A percentile compares a stretch with the other conserved stretches of the same genome.
These are phyloP conservation scores for Saccharomycopsis sp. DNA, from an alignment of 805 yeast genomes.

Conservation along the genomic window DNA sequence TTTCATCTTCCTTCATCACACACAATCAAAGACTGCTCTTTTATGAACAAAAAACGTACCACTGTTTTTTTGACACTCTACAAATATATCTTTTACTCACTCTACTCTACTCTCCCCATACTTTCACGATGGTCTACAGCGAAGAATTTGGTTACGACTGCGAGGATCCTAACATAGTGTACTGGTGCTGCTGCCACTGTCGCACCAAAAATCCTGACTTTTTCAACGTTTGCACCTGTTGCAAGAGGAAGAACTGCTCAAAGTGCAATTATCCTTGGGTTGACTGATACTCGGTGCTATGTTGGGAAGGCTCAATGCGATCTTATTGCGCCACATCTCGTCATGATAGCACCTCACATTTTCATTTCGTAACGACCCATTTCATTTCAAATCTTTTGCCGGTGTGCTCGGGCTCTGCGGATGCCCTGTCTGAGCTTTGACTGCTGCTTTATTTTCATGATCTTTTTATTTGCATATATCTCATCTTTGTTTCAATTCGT, in stretches of 20 bases:
- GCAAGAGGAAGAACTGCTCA: slow-evolving; percentile 6
- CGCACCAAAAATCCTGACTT: slow-evolving; percentile 10
- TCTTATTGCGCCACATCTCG: no score
- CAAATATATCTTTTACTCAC: background rate
- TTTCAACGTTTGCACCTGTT: slow-evolving; percentile 5
- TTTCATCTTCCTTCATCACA: no score
- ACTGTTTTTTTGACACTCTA: background rate
- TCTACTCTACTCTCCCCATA: background rate
- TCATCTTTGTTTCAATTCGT: background rate
- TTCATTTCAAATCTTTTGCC: no score
- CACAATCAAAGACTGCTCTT: no score
- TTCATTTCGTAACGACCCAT: background rate
- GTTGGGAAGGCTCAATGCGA: background rate
- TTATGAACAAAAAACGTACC: background rate
- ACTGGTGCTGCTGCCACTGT: slow-evolving; percentile 13
- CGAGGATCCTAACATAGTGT: slow-evolving; percentile 10
- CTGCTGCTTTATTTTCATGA: background rate
- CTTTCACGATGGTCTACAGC: slow-evolving; percentile 6
- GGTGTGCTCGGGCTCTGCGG: background rate
- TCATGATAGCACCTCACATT: background rate
- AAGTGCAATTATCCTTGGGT: slow-evolving; percentile 13
- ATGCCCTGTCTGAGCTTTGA: background rate
- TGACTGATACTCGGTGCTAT: background rate
- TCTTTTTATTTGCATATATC: background rate
- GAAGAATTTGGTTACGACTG: slow-evolving; percentile 12